These are phyloP conservation scores for Jackrogersella minutella DNA, from an alignment of 495 filamentous ascomycete species.

Conservation along the genomic window DNA sequence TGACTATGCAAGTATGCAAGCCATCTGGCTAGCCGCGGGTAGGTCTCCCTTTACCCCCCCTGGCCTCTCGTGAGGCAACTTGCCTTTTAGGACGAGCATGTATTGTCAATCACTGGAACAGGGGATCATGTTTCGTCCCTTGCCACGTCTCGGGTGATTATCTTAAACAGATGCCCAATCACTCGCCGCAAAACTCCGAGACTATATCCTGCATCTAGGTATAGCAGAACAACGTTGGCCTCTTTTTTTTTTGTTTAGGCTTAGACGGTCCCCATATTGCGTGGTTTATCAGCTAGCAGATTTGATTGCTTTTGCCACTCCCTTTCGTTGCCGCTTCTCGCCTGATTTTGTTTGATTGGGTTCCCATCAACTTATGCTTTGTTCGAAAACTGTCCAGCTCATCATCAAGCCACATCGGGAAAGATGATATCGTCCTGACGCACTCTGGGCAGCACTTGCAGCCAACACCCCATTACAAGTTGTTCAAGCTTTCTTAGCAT, in stretches of 20 bases:
- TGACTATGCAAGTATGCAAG: constrained; percentile 49
- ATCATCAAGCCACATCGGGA: constrained; percentile 48
- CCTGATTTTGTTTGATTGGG: constrained; percentile 39
- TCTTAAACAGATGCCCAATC: constrained; percentile 38
- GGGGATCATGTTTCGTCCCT: constrained; percentile 46
- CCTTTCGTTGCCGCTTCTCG: constrained; percentile 33
- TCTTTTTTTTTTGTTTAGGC: constrained; percentile 30
- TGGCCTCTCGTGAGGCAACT: constrained; percentile 43
- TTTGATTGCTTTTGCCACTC: constrained; percentile 40
- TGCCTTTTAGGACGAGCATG: constrained; percentile 46
- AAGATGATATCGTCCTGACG: constrained; percentile 39
- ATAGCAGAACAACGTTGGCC: constrained; percentile 27
- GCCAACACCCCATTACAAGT: constrained; percentile 37
- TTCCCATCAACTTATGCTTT: constrained; percentile 24
- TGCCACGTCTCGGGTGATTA: constrained; percentile 43
- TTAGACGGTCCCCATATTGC: constrained; percentile 32
- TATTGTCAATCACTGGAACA: constrained; percentile 49
- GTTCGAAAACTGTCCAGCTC: constrained; percentile 37
- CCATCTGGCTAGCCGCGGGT: constrained; percentile 48
- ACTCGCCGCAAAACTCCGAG: constrained; percentile 27
- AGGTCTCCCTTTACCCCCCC: constrained; percentile 32
- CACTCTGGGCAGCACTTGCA: constrained; percentile 40
- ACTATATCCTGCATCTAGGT: constrained; percentile 37
- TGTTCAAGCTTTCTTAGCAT: constrained; percentile 33
- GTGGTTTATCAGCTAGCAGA: constrained; percentile 32